Conservation (phyloP, 495 filamentous ascomycete species). For the Aeminium ludgeri region DNA sequence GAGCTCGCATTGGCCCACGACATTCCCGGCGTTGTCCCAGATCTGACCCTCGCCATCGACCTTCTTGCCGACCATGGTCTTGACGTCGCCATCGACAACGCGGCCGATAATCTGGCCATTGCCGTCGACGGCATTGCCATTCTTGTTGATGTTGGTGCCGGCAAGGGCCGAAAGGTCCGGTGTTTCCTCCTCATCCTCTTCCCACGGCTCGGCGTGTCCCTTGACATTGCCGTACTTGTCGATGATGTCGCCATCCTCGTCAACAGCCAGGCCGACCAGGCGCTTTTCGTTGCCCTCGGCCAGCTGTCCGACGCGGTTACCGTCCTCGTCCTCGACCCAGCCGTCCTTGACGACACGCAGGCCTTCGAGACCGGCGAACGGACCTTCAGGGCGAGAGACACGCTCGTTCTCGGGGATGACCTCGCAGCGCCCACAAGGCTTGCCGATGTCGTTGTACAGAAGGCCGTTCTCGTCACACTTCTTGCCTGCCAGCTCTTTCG, state of each 20-base stretch:
- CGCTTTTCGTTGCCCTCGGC: conserved; percentile 56
- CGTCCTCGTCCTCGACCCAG: conserved; percentile 49
- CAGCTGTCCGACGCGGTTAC: conserved; percentile 52
- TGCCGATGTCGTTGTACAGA: conserved; percentile 56
- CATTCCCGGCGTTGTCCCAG: conserved; percentile 62
- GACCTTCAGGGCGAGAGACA: conserved; percentile 45
- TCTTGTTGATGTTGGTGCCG: conserved; percentile 74
- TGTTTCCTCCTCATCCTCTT: conserved; percentile 38
- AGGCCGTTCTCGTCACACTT: conserved; percentile 54
- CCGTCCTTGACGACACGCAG: conserved; percentile 54
- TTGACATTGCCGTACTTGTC: conserved; percentile 68
- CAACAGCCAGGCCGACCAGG: conserved; percentile 58
- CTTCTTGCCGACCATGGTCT: conserved; percentile 58
- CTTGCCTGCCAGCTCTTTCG: conserved; percentile 52
- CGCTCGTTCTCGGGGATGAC: conserved; percentile 58
- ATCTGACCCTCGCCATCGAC: conserved; percentile 68
- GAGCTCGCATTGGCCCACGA: conserved; percentile 65
- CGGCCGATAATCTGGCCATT: conserved; percentile 59
- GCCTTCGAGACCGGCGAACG: conserved; percentile 60
- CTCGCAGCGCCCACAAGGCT: conserved; percentile 59
- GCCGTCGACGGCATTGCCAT: conserved; percentile 63
- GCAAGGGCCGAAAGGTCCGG: conserved; percentile 54
- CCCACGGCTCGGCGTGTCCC: conserved; percentile 56
- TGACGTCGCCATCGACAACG: conserved; percentile 54
- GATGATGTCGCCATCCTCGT: conserved; percentile 70